Evolutionary conservation across 2,329 filamentous ascomycete genomes (phyloP).

Genomic region (Arthrobotrys sinensis): DNA sequence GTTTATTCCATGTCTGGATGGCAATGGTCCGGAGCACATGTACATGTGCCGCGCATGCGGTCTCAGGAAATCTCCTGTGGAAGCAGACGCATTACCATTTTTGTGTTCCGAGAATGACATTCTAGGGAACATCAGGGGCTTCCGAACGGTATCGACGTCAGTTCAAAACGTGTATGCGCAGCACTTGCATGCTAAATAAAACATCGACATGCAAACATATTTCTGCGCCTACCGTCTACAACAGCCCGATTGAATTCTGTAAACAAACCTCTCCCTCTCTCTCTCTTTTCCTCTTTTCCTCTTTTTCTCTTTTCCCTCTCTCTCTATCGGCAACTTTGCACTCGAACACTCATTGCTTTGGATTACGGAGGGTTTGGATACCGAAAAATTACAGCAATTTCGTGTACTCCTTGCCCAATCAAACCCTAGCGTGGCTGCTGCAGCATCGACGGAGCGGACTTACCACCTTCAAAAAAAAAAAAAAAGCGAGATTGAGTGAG

Average conservation of each 20-base stretch:
- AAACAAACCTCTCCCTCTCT: background rate
- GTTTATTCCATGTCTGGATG: slow-evolving; percentile 3
- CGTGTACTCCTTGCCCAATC: slow-evolving; percentile 28
- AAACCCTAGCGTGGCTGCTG: slow-evolving; percentile 32
- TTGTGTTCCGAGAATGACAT: slow-evolving; percentile 5
- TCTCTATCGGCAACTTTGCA: slow-evolving; percentile 5
- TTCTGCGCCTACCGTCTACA: slow-evolving; percentile 15
- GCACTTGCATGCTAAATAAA: slow-evolving; percentile 24
- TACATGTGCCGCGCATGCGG: slow-evolving; percentile 28
- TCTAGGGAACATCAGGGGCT: slow-evolving; percentile 26
- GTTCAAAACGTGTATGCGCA: slow-evolving; percentile 17
- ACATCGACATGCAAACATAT: background rate
- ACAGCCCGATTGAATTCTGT: slow-evolving; percentile 1
- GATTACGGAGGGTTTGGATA: slow-evolving; percentile 21
- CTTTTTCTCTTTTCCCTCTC: background rate
- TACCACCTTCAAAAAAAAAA: slow-evolving; percentile 9
- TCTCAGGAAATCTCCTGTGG: slow-evolving; percentile 15
- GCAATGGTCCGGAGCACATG: slow-evolving; percentile 14
- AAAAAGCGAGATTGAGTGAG: background rate
- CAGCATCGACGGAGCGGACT: slow-evolving; percentile 3
- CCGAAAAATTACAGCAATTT: slow-evolving; percentile 30
- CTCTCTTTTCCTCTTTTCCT: background rate
- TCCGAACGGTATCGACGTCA: slow-evolving; percentile 32
- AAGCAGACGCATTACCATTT: slow-evolving; percentile 21
- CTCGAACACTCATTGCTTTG: slow-evolving; percentile 24